Percentiles rank a stretch among this genome's conserved stretches.
These are phyloP conservation scores for Euphrasia confusa DNA, from an alignment of 257 asterid genomes.

Conservation along the genomic window DNA sequence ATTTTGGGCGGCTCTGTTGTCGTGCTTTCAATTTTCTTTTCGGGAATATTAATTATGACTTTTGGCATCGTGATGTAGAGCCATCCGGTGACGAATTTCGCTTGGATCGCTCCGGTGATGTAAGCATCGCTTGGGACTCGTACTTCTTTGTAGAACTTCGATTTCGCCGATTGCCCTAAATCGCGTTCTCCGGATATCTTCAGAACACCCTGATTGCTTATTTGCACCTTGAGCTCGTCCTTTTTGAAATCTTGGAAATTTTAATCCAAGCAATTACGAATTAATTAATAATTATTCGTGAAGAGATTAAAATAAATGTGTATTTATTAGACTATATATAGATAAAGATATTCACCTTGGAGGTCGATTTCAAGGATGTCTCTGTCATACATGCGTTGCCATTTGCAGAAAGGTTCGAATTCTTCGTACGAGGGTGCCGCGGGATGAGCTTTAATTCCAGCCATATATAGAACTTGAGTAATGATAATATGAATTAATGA, in stretches of 20 bases:
- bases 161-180: conserved; percentile 16
- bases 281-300: not conserved
- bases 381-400: conserved; percentile 45
- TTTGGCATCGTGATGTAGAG: conserved; percentile 53
- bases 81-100: conserved; percentile 34
- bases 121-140: conserved; percentile 31
- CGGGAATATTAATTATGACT: not conserved
- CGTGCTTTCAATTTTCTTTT: not conserved
- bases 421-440: conserved; percentile 27
- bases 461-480: conserved; percentile 22
- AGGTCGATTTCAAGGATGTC: conserved; percentile 52
- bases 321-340: not conserved
- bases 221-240: conserved; percentile 58
- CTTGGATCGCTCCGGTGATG: conserved; percentile 37
- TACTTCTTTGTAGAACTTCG: conserved; percentile 48
- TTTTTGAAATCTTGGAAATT: conserved; percentile 45
- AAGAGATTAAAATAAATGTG: not conserved
- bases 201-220: conserved; percentile 39
- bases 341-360: conserved; percentile 32
- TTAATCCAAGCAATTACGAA: not conserved
- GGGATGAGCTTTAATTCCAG: conserved; percentile 21
- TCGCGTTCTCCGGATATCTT: conserved; percentile 57
- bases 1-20: not conserved
- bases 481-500: not conserved
- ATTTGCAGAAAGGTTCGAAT: conserved; percentile 60